Evolutionary conservation across 2,329 filamentous ascomycete genomes (phyloP), one percentile per base, ranked within the genome.

Genomic region (Penicillium carneum): DNA sequence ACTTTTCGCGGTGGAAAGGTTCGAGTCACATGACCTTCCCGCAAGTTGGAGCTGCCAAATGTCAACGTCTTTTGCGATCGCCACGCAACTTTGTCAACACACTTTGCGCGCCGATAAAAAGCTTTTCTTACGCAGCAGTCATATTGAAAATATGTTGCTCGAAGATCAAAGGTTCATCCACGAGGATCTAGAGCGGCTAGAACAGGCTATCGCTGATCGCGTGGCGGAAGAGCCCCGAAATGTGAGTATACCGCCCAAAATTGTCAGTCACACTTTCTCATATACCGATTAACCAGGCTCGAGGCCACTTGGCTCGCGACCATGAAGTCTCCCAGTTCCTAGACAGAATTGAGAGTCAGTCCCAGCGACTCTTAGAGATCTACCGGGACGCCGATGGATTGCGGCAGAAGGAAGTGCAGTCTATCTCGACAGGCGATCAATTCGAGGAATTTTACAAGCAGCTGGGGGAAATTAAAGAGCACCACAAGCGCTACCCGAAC

Each of bases 161-260:
- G 96, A 99, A 83, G 93, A 98, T 71, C 90, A 98, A 80, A 87
- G 95, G 71, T 93, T 92, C 73, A 87, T 97, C 71, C 93, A 97
- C 72, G 95, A 99, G 86, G 95, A 99, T 80, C 83, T 99, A 52
- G 95, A 99, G 84, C 89, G 95, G 66, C 86, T 99, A 62, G 95
- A 99, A 80, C 92, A 97, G 77, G 95, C 91, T 56, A 90, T 97
- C 72, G 90, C 92, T 57, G 93, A 98, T 80, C 90, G 93, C 72
- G 87, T 96, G 63, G 85, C 88, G 64, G 92, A 97, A 68, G 93
- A 98, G 67, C 93, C 94, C 47, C 91, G 90, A 79, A 90, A 94
- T 77, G 92, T 93, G 82, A 77, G 88, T 83, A 57, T 47, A 49
- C 10, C 41, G 43, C 38, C 59, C 36, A 43, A 52, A 33, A 54